These are phyloP conservation scores for Aspergillus sp. DNA, from an alignment of 2,329 filamentous ascomycete species.

Conservation along the genomic window DNA sequence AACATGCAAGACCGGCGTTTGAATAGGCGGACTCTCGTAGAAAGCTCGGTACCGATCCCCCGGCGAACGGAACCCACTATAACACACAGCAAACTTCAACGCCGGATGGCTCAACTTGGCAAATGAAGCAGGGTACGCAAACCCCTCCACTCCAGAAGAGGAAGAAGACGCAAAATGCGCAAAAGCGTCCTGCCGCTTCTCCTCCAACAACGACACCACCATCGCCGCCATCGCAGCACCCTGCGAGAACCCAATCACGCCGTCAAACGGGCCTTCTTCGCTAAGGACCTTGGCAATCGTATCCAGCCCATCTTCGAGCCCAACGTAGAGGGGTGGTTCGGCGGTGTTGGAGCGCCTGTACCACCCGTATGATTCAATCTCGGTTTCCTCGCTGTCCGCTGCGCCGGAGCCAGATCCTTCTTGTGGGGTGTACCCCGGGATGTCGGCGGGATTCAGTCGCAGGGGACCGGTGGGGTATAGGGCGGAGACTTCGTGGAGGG, in stretches of 20 bases:
- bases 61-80: conserved; percentile 75
- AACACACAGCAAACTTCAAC: conserved; percentile 73
- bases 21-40: conserved; percentile 71
- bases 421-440: conserved; percentile 67
- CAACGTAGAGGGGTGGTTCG: conserved; percentile 66
- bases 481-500: conserved; percentile 62
- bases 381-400: conserved; percentile 44
- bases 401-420: conserved; percentile 3
- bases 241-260: conserved; percentile 81
- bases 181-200: conserved; percentile 53
- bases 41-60: conserved; percentile 67
- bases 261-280: conserved; percentile 72
- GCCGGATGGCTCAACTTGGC: conserved; percentile 54
- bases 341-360: conserved; percentile 70
- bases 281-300: conserved; percentile 65
- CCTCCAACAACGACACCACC: conserved; percentile 73
- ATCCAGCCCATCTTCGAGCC: conserved; percentile 70
- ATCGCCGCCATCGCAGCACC: conserved; percentile 75
- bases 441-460: conserved; percentile 65
- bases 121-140: conserved; percentile 59
- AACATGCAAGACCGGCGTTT: conserved; percentile 79
- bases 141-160: conserved; percentile 27
- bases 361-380: conserved; percentile 79
- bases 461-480: conserved; percentile 73
- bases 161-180: conserved; percentile 37